These are phyloP conservation scores for Monosporozyma yasuniensis DNA, from an alignment of 805 yeast species.

Conservation along the genomic window DNA sequence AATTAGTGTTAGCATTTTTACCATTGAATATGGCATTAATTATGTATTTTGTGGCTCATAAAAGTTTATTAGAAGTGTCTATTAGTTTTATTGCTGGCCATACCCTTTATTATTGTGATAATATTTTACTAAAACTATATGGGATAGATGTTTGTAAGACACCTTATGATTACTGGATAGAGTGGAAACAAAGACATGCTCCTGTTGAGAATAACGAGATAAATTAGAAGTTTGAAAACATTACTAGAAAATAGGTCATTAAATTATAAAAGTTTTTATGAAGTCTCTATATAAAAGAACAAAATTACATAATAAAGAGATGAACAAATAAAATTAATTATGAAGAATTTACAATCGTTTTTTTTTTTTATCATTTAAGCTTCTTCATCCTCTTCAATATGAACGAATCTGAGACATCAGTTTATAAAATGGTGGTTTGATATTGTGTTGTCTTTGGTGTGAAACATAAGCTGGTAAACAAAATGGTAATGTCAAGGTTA, in stretches of 20 bases:
- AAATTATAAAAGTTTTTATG: not conserved
- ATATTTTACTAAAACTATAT: slow-evolving; percentile 19
- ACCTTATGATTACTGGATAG: slow-evolving; percentile 22
- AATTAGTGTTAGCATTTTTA: slow-evolving; percentile 14
- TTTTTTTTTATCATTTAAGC: too few relatives aligned
- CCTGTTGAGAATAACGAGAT: not conserved
- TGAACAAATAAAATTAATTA: not conserved
- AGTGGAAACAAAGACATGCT: slow-evolving; percentile 4
- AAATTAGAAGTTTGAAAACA: not conserved
- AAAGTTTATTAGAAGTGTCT: slow-evolving; percentile 14
- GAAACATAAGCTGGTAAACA: slow-evolving; percentile 22
- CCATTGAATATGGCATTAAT: slow-evolving; percentile 18
- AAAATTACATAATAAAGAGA: not conserved
- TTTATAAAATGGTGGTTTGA: not conserved
- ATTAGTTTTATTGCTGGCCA: slow-evolving; percentile 27
- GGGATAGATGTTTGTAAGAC: slow-evolving; percentile 22
- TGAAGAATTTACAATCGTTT: too few relatives aligned
- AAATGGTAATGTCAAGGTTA: slow-evolving; percentile 25
- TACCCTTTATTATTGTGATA: slow-evolving; percentile 21
- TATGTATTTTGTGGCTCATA: slow-evolving; percentile 15
- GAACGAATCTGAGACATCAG: not conserved
- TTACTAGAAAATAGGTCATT: not conserved
- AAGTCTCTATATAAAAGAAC: not conserved
- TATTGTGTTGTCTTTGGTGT: slow-evolving; percentile 3
- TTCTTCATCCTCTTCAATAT: too few relatives aligned